Percentiles rank a stretch among this genome's conserved stretches.
Conservation (phyloP, 495 filamentous ascomycete species). For the Platismatia glauca region DNA sequence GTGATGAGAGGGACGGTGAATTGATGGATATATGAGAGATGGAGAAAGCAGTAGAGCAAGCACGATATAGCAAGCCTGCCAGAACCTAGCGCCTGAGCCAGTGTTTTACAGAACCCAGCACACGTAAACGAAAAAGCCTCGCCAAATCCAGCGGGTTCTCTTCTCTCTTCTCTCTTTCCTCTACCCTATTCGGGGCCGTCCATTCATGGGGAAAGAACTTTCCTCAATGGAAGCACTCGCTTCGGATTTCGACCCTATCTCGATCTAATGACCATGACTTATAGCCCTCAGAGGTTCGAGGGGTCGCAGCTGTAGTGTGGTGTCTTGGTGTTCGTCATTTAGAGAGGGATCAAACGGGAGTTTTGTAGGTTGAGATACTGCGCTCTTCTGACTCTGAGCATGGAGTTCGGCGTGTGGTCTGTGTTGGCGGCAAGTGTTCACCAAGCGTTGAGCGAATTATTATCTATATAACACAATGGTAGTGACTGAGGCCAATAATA, state of each 20-base stretch:
- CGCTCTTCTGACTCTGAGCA: background rate
- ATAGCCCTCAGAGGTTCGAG: no score
- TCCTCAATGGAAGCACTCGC: background rate
- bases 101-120: background rate
- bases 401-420: background rate
- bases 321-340: background rate
- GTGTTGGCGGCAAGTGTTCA: background rate
- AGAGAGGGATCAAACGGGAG: no score
- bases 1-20: conserved; percentile 31
- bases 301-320: no score
- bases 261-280: background rate
- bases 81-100: background rate
- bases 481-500: background rate
- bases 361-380: background rate
- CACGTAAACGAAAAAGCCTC: background rate
- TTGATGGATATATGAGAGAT: background rate
- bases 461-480: background rate
- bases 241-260: background rate
- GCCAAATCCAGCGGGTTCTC: background rate
- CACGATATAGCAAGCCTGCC: background rate
- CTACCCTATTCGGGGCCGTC: background rate
- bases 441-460: background rate
- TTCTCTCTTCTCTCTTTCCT: background rate
- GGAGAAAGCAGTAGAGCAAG: background rate
- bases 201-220: background rate